These are phyloP conservation scores for Saturnispora mendoncae DNA, from an alignment of 805 yeast genomes.

Conservation along the genomic window DNA sequence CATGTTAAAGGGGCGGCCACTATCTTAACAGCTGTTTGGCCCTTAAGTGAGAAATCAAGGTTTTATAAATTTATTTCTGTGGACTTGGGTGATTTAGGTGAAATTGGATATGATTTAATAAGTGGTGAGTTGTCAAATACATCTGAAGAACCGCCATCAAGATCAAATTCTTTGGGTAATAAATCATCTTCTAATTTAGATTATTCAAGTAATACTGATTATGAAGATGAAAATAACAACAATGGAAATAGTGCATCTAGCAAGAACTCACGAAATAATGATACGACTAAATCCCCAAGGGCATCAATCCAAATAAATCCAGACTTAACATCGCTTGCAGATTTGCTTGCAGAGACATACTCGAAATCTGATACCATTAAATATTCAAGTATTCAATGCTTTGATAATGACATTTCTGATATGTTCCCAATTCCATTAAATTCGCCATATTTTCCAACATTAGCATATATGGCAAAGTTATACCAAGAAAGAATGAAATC, in stretches of 20 bases:
- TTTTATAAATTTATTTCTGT: conserved; percentile 70
- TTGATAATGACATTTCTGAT: conserved; percentile 77
- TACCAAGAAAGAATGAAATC: conserved; percentile 75
- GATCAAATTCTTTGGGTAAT: conserved; percentile 7
- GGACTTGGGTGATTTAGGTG: conserved; percentile 84
- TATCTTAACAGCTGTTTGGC: conserved; percentile 93
- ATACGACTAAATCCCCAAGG: not conserved
- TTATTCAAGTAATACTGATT: conserved; percentile 1
- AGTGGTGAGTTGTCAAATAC: conserved; percentile 28
- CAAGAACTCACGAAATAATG: too few species aligned
- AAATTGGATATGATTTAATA: conserved; percentile 37
- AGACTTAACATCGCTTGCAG: conserved; percentile 22
- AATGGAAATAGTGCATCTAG: not conserved
- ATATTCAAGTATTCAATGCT: conserved; percentile 62
- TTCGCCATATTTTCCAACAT: conserved; percentile 81
- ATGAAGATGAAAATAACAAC: not conserved
- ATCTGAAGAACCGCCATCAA: conserved; percentile 18
- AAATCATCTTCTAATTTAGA: conserved; percentile 7
- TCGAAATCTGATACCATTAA: conserved; percentile 19
- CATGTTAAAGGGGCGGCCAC: conserved; percentile 97
- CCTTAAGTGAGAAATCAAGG: conserved; percentile 59
- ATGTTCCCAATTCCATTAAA: conserved; percentile 75
- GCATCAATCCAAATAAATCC: conserved; percentile 15
- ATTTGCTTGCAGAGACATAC: conserved; percentile 10
- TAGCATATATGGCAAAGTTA: conserved; percentile 77